Percentiles rank a stretch among this genome's conserved stretches.
phyloP scores from a whole-genome alignment of 1,139 yeast species.

The Yarrowia galli region DNA sequence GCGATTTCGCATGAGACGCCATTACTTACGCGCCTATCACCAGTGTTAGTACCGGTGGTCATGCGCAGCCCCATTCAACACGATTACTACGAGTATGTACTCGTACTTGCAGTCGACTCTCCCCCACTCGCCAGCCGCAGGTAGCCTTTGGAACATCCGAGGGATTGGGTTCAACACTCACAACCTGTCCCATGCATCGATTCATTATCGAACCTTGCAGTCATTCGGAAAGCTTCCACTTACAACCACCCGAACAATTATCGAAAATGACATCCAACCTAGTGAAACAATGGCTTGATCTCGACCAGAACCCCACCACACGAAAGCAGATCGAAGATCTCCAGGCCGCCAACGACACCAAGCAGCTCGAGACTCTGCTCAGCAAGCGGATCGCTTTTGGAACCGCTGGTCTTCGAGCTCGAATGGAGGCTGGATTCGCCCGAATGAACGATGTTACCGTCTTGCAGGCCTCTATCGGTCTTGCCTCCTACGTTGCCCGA shows the following conservation, averaged over 20 bases:
- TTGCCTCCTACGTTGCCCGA: slow-evolving; percentile 65
- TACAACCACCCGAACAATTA: slow-evolving; percentile 4
- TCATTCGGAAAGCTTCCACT: slow-evolving; percentile 9
- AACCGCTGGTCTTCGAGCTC: slow-evolving; percentile 61
- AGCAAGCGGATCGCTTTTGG: slow-evolving; percentile 45
- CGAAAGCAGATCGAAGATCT: slow-evolving; percentile 62
- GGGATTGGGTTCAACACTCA: background rate
- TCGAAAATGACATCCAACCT: slow-evolving; percentile 43
- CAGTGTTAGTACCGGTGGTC: no score
- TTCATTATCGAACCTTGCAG: slow-evolving; percentile 21
- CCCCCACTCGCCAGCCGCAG: no score
- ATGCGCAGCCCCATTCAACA: no score
- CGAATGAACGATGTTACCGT: slow-evolving; percentile 92
- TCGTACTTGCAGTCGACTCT: no score
- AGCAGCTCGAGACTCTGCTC: slow-evolving; percentile 60
- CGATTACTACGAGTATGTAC: no score
- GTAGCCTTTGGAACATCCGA: no score
- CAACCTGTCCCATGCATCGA: slow-evolving; percentile 9
- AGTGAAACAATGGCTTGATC: slow-evolving; percentile 59
- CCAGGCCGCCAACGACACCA: slow-evolving; percentile 53
- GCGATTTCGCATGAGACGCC: no score
- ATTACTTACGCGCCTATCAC: no score
- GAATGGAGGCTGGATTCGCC: slow-evolving; percentile 89
- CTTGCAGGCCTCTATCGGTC: slow-evolving; percentile 82
- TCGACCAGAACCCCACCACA: slow-evolving; percentile 62